Percentiles rank a stretch among this genome's conserved stretches.
Conservation (phyloP, 164 flowering plant genomes). For the Berberis thunbergii region DNA sequence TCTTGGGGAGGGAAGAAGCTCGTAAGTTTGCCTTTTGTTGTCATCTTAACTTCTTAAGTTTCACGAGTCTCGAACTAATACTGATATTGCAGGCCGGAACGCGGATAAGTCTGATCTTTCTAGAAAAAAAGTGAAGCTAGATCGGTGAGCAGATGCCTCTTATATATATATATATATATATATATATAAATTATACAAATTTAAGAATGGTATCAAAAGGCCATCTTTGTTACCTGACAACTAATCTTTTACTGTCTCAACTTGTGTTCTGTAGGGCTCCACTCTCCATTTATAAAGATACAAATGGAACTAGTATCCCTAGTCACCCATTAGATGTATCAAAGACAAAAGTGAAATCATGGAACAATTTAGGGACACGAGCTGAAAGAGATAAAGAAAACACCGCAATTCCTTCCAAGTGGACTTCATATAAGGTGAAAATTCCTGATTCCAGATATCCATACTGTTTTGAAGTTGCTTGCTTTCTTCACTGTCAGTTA, state of each 20-base stretch:
- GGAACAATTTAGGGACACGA: conserved; percentile 63
- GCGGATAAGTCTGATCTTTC: conserved; percentile 24
- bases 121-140: conserved; percentile 41
- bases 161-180: not conserved
- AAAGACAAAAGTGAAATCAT: conserved; percentile 31
- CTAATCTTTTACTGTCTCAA: not conserved
- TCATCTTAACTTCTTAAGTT: too few relatives aligned
- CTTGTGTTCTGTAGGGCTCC: conserved; percentile 26
- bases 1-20: conserved; percentile 41
- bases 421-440: conserved; percentile 70
- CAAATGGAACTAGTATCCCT: conserved; percentile 7
- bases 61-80: conserved; percentile 1
- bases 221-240: too few relatives aligned
- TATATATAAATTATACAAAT: not conserved
- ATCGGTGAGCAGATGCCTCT: conserved; percentile 33
- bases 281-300: conserved; percentile 52
- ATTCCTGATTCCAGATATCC: not conserved
- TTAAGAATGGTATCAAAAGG: too few relatives aligned
- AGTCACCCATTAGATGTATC: conserved; percentile 26
- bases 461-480: not conserved
- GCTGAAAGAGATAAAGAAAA: conserved; percentile 89
- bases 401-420: conserved; percentile 58
- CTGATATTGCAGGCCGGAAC: conserved; percentile 40
- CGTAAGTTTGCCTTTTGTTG: conserved; percentile 27
- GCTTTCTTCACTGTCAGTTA: not conserved